Conservation (phyloP, 2,329 filamentous ascomycete genomes). For the Tolypocladium nubicola region DNA sequence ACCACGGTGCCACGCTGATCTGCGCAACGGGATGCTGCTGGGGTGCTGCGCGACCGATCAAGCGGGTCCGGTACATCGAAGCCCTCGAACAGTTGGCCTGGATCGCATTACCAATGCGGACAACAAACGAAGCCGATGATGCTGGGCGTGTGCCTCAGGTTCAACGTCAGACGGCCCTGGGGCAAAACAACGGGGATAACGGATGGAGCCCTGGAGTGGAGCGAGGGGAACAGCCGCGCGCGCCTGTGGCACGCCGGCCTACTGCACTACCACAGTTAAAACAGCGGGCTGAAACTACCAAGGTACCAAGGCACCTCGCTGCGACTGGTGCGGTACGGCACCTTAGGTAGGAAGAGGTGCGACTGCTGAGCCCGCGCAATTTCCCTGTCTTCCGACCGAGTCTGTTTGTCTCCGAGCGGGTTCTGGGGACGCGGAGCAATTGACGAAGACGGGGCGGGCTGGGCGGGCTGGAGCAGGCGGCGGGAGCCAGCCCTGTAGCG, state of each 20-base stretch:
- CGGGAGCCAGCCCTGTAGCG: background rate
- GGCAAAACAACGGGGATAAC: no score
- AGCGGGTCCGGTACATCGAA: background rate
- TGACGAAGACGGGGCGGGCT: background rate
- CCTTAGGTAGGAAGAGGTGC: background rate
- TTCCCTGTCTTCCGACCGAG: background rate
- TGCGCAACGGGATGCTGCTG: background rate
- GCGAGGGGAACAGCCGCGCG: background rate
- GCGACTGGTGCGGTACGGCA: background rate
- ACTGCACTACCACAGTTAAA: background rate
- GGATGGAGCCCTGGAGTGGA: background rate
- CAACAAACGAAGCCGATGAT: background rate
- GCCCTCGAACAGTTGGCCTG: background rate
- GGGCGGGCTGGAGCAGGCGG: background rate
- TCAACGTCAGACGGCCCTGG: background rate
- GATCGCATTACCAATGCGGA: background rate
- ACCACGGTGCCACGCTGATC: background rate
- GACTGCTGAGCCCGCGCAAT: background rate
- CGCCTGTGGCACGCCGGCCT: background rate
- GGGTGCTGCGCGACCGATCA: background rate
- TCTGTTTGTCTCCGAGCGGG: background rate
- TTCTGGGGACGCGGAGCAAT: background rate
- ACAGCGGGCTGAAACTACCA: slow-evolving; percentile 1
- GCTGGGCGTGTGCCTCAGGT: background rate
- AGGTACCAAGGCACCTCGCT: background rate